Percentiles rank a stretch among this genome's conserved stretches.
phyloP scores from a whole-genome alignment of 768 basidiomycete genomes.

The Chiua virens region DNA sequence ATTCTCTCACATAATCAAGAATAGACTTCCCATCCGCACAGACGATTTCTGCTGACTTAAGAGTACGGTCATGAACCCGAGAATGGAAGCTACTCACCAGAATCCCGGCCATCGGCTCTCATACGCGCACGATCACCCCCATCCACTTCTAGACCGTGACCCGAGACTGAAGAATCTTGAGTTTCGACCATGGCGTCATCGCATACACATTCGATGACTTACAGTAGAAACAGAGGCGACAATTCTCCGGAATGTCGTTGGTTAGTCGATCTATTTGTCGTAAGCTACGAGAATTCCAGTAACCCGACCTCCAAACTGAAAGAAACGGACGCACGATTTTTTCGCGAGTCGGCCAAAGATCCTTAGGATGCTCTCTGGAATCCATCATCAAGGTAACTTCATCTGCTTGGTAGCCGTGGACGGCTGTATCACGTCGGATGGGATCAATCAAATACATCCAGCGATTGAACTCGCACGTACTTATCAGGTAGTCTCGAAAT shows the following conservation, averaged over 20 bases:
- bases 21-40: slow-evolving; percentile 3
- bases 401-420: slow-evolving; percentile 37
- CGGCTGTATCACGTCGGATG: too few species aligned
- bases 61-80: not conserved
- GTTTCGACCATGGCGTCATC: not conserved
- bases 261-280: slow-evolving; percentile 43
- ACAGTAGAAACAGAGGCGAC: slow-evolving; percentile 56
- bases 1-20: slow-evolving; percentile 8
- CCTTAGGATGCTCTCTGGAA: slow-evolving; percentile 18
- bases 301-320: not conserved
- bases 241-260: slow-evolving; percentile 40
- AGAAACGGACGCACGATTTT: slow-evolving; percentile 40
- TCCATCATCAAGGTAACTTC: slow-evolving; percentile 47
- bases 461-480: not conserved
- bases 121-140: slow-evolving; percentile 20
- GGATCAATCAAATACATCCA: slow-evolving; percentile 8
- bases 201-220: slow-evolving; percentile 6
- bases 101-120: slow-evolving; percentile 49
- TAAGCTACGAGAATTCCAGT: slow-evolving; percentile 19
- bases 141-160: slow-evolving; percentile 5
- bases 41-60: slow-evolving; percentile 3
- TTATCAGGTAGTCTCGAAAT: slow-evolving; percentile 3
- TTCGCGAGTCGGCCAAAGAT: slow-evolving; percentile 37
- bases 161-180: slow-evolving; percentile 4
- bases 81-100: slow-evolving; percentile 32